Conservation (phyloP, 495 filamentous ascomycete genomes). For the Thermochaetoides thermophila region DNA sequence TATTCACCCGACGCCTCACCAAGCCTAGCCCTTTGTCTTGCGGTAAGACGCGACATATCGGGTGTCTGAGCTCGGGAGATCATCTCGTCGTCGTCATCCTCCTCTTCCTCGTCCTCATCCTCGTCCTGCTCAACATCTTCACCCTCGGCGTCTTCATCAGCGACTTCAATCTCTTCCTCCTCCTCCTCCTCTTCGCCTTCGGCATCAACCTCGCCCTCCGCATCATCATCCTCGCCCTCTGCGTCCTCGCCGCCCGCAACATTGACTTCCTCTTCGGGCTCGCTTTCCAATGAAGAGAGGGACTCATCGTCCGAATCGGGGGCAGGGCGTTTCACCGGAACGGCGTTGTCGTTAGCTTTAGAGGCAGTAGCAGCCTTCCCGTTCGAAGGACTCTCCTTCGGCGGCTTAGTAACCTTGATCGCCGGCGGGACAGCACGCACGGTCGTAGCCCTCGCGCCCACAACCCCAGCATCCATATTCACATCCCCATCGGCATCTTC, state of each 20-base stretch:
- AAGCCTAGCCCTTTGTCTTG: constrained; percentile 62
- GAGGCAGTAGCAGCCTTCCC: constrained; percentile 6
- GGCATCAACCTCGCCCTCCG: constrained; percentile 21
- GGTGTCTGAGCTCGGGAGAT: constrained; percentile 52
- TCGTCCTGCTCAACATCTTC: constrained; percentile 39
- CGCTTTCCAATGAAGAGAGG: constrained; percentile 33
- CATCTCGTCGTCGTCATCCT: constrained; percentile 51
- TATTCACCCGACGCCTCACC: constrained; percentile 43
- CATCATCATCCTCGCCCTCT: constrained; percentile 34
- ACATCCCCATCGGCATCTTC: constrained; percentile 34
- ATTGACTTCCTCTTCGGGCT: constrained; percentile 30
- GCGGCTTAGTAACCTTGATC: constrained; percentile 30
- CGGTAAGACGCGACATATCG: constrained; percentile 74
- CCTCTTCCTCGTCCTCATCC: constrained; percentile 50
- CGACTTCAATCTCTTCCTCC: constrained; percentile 42
- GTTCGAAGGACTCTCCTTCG: constrained; percentile 9
- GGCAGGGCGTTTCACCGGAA: constrained; percentile 1
- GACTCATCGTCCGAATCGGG: constrained; percentile 31
- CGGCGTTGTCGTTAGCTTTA: constrained; percentile 5
- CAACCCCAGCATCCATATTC: constrained; percentile 32
- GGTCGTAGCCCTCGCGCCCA: constrained; percentile 28
- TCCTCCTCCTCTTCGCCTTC: constrained; percentile 37
- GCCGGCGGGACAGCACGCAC: constrained; percentile 20
- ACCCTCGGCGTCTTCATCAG: constrained; percentile 47
- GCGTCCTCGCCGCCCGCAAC: constrained; percentile 30